These are phyloP conservation scores for Manihot esculenta DNA, from an alignment of 441 rosid species.

Conservation along the genomic window DNA sequence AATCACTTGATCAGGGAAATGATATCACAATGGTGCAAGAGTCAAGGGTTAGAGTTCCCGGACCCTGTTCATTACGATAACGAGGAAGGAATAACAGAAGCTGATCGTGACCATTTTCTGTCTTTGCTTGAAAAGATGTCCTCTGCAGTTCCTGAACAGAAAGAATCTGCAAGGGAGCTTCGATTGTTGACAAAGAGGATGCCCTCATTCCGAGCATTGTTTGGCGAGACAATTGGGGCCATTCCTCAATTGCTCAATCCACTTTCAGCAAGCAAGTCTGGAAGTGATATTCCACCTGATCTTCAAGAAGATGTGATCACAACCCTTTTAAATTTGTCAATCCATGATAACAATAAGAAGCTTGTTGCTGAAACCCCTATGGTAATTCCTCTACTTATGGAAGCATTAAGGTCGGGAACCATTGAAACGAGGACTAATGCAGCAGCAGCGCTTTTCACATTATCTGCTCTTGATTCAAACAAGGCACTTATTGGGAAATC, in stretches of 20 bases:
- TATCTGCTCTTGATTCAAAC: constrained; percentile 85
- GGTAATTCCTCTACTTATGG: constrained; percentile 70
- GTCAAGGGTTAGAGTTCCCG: constrained; percentile 51
- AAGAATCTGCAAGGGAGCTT: constrained; percentile 80
- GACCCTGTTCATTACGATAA: constrained; percentile 36
- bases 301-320: constrained; percentile 93
- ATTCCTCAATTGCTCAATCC: constrained; percentile 67
- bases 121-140: constrained; percentile 68
- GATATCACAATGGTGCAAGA: constrained; percentile 83
- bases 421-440: constrained; percentile 81
- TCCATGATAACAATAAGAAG: constrained; percentile 90
- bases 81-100: constrained; percentile 56
- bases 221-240: constrained; percentile 57
- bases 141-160: constrained; percentile 48
- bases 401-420: constrained; percentile 61
- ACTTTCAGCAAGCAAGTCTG: constrained; percentile 38
- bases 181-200: constrained; percentile 62
- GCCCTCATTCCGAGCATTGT: constrained; percentile 73
- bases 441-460: constrained; percentile 84
- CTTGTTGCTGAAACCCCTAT: constrained; percentile 73
- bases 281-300: constrained; percentile 40
- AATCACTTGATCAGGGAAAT: constrained; percentile 69
- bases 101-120: constrained; percentile 59
- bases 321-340: constrained; percentile 74
- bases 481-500: constrained; percentile 73